Conservation (phyloP, 192 early-diverging fungal genomes). For the Podila minutissima region DNA sequence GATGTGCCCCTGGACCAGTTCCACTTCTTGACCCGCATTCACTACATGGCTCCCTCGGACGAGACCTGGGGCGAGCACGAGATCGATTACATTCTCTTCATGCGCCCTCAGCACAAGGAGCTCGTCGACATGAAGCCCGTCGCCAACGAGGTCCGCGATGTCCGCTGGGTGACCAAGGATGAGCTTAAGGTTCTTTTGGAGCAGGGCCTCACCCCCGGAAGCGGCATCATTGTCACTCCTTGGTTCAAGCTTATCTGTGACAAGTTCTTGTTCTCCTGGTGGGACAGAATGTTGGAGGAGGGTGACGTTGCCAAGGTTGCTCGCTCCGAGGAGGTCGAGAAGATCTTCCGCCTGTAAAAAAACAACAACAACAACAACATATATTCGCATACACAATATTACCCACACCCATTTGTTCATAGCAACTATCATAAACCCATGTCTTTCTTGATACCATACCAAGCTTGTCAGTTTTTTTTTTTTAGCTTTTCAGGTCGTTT, state of each 20-base stretch:
- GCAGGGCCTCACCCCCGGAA: constrained; percentile 26
- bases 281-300: constrained; percentile 74
- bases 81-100: constrained; percentile 96
- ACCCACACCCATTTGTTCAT: background rate
- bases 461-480: background rate
- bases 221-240: constrained; percentile 75
- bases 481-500: too few species aligned
- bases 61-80: constrained; percentile 99
- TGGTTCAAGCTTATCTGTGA: constrained; percentile 97
- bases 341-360: constrained; percentile 44
- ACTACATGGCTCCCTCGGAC: constrained; percentile 95
- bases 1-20: constrained; percentile 88
- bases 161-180: constrained; percentile 83
- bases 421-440: background rate
- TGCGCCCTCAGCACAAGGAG: constrained; percentile 69
- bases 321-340: constrained; percentile 20
- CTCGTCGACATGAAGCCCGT: constrained; percentile 77
- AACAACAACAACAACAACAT: background rate
- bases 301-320: constrained; percentile 48
- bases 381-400: background rate
- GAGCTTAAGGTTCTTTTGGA: constrained; percentile 68
- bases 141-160: constrained; percentile 90
- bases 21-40: constrained; percentile 92
- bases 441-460: too few species aligned
- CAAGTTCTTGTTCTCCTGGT: constrained; percentile 96